Evolutionary conservation across 768 basidiomycete species (phyloP).

Genomic region (Omphalotus guepiniiformis): DNA sequence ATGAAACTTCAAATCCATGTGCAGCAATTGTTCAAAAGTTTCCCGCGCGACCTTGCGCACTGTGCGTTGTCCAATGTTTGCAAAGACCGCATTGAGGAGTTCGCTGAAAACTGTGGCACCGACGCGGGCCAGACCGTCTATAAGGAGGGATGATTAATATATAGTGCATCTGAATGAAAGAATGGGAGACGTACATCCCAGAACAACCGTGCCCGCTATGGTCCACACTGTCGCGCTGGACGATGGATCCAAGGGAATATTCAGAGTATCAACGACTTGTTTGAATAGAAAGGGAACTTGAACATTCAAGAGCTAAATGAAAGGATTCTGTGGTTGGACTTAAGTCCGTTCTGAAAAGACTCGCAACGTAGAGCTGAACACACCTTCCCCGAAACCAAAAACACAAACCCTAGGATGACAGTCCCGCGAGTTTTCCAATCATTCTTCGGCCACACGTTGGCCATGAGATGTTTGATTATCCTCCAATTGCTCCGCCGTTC

Average conservation of each 20-base stretch:
- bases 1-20: constrained; percentile 90
- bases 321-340: background rate
- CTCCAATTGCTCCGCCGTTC: constrained; percentile 81
- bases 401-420: constrained; percentile 75
- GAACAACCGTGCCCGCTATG: constrained; percentile 81
- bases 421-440: constrained; percentile 80
- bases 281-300: constrained; percentile 99
- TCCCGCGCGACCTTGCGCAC: constrained; percentile 94
- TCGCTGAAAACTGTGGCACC: constrained; percentile 89
- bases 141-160: background rate
- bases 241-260: constrained; percentile 68
- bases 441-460: constrained; percentile 88
- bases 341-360: background rate
- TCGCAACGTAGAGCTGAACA: constrained; percentile 15
- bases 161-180: background rate
- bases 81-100: constrained; percentile 92
- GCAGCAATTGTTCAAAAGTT: constrained; percentile 90
- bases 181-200: constrained; percentile 70
- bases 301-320: constrained; percentile 78
- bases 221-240: constrained; percentile 75
- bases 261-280: constrained; percentile 82
- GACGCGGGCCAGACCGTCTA: constrained; percentile 89
- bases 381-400: constrained; percentile 87
- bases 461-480: constrained; percentile 77
- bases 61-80: constrained; percentile 90